phyloP scores from a whole-genome alignment of 164 flowering plant species.

The Tetrastigma voinierianum region DNA sequence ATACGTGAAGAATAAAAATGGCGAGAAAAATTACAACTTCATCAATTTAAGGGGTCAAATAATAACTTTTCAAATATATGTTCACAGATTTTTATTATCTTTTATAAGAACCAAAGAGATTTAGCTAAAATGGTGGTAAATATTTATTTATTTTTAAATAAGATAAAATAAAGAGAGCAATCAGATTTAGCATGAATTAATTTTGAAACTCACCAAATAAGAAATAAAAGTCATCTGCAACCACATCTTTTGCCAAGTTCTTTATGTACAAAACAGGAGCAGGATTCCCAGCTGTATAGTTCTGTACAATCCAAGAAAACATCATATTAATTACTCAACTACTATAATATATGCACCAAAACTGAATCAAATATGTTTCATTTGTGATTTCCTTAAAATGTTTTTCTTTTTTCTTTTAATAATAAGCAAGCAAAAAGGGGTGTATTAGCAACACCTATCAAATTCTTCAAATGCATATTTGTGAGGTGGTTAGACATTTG shows the following conservation, averaged over 20 bases:
- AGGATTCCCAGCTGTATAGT: conserved; percentile 83
- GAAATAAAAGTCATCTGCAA: conserved; percentile 76
- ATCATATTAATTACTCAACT: not conserved
- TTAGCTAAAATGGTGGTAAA: no score
- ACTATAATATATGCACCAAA: not conserved
- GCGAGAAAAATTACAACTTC: not conserved
- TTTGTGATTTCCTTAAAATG: no score
- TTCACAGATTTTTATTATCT: not conserved
- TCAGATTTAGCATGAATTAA: conserved; percentile 2
- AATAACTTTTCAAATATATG: no score
- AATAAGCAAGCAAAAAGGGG: not conserved
- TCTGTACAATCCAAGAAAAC: conserved; percentile 47
- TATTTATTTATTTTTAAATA: no score
- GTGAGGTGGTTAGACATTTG: not conserved
- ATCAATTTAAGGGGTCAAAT: no score
- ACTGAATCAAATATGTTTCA: not conserved
- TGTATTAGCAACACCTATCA: not conserved
- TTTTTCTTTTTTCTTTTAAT: no score
- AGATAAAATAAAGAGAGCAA: not conserved
- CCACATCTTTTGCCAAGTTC: conserved; percentile 91
- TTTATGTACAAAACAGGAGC: conserved; percentile 77
- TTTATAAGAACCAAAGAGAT: no score
- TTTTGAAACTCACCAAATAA: conserved; percentile 68
- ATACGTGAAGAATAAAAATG: not conserved
- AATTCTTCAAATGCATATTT: not conserved